Percentiles rank a stretch among this genome's conserved stretches.
phyloP scores from a whole-genome alignment of 257 asterid genomes.

The Primulina tabacum region DNA sequence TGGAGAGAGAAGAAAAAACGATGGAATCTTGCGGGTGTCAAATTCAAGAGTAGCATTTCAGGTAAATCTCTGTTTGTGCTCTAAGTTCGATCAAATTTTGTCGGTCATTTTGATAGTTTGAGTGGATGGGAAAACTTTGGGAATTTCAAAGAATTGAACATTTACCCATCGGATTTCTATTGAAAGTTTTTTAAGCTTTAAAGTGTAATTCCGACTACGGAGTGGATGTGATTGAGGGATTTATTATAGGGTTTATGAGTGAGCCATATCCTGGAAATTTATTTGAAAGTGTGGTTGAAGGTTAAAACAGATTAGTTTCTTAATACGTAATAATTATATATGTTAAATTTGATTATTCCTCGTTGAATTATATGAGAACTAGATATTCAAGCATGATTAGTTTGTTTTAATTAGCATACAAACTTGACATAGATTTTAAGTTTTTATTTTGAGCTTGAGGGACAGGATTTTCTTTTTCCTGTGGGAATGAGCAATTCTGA shows the following conservation, averaged over 20 bases:
- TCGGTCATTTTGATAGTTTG: background rate
- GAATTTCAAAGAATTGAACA: too few relatives aligned
- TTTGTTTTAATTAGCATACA: background rate
- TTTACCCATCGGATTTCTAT: background rate
- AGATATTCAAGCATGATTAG: slow-evolving; percentile 6
- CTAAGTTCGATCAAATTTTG: background rate
- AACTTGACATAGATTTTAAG: too few relatives aligned
- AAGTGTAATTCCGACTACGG: background rate
- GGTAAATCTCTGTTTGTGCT: background rate
- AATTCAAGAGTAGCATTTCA: background rate
- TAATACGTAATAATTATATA: background rate
- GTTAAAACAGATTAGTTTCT: background rate
- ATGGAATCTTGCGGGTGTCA: background rate
- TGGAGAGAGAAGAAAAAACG: too few relatives aligned
- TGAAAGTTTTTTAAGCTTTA: background rate
- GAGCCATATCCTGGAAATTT: too few relatives aligned
- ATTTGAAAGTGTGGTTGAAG: too few relatives aligned
- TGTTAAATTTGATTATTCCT: background rate
- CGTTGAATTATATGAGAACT: background rate
- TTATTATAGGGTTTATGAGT: too few relatives aligned
- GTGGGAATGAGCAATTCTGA: slow-evolving; percentile 19
- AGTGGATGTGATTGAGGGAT: background rate
- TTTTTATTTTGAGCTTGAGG: too few relatives aligned
- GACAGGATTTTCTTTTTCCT: background rate
- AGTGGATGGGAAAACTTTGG: background rate